A percentile compares a stretch with the other conserved stretches of the same genome.
Conservation (phyloP, 2,329 filamentous ascomycete species). For the Camillea tinctor region DNA sequence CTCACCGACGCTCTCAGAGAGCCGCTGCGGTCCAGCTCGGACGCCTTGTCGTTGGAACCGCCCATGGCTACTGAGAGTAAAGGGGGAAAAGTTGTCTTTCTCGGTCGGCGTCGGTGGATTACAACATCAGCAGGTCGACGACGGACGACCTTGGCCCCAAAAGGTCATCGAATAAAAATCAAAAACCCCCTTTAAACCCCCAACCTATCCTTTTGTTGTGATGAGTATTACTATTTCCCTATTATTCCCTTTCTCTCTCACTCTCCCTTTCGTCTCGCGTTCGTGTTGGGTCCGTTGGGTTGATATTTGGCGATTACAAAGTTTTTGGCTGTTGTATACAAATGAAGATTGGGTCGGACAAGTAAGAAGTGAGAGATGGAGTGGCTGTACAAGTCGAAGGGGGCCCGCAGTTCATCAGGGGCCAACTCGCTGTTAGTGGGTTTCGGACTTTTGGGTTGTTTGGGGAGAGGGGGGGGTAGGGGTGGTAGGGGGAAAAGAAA, state of each 20-base stretch:
- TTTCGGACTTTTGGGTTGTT: slow-evolving; percentile 22
- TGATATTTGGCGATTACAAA: slow-evolving; percentile 16
- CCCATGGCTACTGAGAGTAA: slow-evolving; percentile 38
- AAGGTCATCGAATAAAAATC: slow-evolving; percentile 29
- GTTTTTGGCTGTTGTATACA: slow-evolving; percentile 20
- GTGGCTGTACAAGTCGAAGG: slow-evolving; percentile 19
- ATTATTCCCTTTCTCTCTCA: no score
- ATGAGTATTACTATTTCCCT: not conserved
- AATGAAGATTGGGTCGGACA: slow-evolving; percentile 9
- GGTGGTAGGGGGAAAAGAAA: no score
- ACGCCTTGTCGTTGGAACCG: slow-evolving; percentile 36
- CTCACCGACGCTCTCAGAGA: slow-evolving; percentile 44
- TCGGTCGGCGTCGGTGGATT: slow-evolving; percentile 21
- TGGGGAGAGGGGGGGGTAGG: slow-evolving; percentile 3
- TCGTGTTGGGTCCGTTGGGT: slow-evolving; percentile 10
- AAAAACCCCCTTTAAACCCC: slow-evolving; percentile 1
- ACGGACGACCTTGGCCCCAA: slow-evolving; percentile 22
- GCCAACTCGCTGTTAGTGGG: slow-evolving; percentile 17
- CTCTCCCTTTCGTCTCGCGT: no score
- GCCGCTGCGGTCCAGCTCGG: slow-evolving; percentile 40
- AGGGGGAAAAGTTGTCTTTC: slow-evolving; percentile 15
- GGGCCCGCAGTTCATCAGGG: slow-evolving; percentile 18
- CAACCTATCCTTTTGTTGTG: slow-evolving; percentile 8
- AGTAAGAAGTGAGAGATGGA: slow-evolving; percentile 16
- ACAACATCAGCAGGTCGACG: slow-evolving; percentile 29